Evolutionary conservation across 768 basidiomycete species (phyloP), one percentile per base, ranked within the genome.

Genomic region (Leccinellum rugosiceps): DNA sequence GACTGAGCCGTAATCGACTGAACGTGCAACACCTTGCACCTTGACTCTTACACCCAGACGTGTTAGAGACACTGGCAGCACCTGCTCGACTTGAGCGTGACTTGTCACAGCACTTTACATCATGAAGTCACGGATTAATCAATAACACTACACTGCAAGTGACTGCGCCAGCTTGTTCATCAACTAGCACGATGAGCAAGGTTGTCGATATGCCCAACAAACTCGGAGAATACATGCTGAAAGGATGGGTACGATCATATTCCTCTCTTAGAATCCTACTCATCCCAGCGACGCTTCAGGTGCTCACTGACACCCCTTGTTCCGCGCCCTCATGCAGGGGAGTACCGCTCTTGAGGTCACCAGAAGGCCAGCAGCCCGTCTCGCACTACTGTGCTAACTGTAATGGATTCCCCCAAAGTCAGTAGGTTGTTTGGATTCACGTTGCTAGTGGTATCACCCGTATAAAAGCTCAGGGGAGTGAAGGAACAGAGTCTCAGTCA

Each of bases 301-400:
- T 86, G 26, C 71, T 91, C 53, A 91, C 89, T 15, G 84, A 91
- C 66, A 73, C 73, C 28, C 75, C 80, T 28, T 93, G 91, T 73
- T 72, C 79, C 23, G 80, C 74, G 25, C 68, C 73, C 17, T 74
- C 74, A 21, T 91, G 89, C 68, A 73, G 74, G 49, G 70, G 70
- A 41, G 78, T 86, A n/a, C 92, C 90, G 8, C 71, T 91, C n/a
- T 72, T 93, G 77, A 81, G 85, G 62, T 88, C 91, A 23, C 90
- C 89, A 0, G 76, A 73, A 26, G 78, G 76, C 43, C 75, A 63
- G 54, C 68, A 71, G 15, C 80, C 83, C 6, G 65, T 75, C 13
- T 63, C 73, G 11, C 74, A 79, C 57, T 79, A 88, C 58, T 92
- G 91, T 66, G 86, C 79, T 6, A 83, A 78, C 55, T 92, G 90